Evolutionary conservation across 139 green algal species (phyloP).

Genomic region (Coccomyxa sp.): DNA sequence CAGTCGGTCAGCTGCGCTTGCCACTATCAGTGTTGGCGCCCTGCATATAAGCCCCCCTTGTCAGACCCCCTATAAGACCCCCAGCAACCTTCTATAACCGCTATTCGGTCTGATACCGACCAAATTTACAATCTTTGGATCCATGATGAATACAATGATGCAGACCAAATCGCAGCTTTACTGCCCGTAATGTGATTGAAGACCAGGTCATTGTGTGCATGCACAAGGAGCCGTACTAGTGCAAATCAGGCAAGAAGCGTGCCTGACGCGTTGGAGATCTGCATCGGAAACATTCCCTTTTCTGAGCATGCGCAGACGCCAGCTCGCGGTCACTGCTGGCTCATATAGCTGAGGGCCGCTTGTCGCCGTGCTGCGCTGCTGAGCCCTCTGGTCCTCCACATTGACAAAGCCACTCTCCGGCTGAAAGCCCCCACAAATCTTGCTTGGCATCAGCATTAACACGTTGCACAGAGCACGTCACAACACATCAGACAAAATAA

Average conservation of each 20-base stretch:
- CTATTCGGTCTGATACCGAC: background rate
- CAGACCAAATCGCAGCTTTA: too few species aligned
- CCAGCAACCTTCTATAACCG: background rate
- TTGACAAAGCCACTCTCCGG: background rate
- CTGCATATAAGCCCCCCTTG: conserved; percentile 2
- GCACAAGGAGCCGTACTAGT: too few species aligned
- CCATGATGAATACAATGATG: too few species aligned
- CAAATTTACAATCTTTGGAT: background rate
- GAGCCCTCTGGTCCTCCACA: background rate
- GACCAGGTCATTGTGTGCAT: too few species aligned
- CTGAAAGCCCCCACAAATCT: background rate
- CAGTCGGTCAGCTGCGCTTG: conserved; percentile 49
- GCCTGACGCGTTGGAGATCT: conserved; percentile 26
- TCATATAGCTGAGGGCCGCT: conserved; percentile 7
- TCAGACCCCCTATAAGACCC: too few species aligned
- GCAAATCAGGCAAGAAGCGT: background rate
- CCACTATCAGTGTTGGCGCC: conserved; percentile 35
- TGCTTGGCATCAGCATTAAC: too few species aligned
- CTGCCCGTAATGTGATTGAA: too few species aligned
- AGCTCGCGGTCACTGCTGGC: conserved; percentile 47
- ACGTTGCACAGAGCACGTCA: too few species aligned
- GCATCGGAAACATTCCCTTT: conserved; percentile 32
- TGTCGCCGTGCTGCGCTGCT: background rate
- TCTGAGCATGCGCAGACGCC: conserved; percentile 52
- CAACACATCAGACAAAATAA: too few species aligned